phyloP scores from a whole-genome alignment of 768 basidiomycete species.

The Phanerodontia chrysosporium region DNA sequence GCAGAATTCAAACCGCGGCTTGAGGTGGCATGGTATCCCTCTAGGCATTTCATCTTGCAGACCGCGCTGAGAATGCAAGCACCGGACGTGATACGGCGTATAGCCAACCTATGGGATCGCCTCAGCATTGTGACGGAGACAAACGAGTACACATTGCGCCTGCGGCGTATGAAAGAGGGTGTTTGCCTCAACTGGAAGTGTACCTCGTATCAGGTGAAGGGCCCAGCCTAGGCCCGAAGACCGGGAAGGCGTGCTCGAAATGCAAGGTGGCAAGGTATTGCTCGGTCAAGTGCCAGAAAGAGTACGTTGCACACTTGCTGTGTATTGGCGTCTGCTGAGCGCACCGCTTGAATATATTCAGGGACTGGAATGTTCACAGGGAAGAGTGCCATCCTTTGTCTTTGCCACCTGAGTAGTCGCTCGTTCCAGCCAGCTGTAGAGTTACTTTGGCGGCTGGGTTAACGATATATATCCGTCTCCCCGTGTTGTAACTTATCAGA shows the following conservation, averaged over 20 bases:
- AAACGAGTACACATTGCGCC: not conserved
- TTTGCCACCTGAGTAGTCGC: not conserved
- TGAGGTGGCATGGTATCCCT: not conserved
- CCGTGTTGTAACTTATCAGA: not conserved
- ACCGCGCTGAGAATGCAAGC: not conserved
- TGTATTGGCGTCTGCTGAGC: not conserved
- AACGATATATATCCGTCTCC: no score
- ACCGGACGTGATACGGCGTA: not conserved
- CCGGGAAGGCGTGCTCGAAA: not conserved
- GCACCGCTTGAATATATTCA: not conserved
- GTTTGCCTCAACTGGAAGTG: not conserved
- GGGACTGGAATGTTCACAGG: not conserved
- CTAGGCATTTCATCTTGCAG: not conserved
- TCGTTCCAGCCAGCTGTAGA: no score
- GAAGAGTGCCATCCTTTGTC: not conserved
- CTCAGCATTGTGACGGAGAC: not conserved
- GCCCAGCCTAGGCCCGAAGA: not conserved
- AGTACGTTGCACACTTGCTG: not conserved
- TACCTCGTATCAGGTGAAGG: not conserved
- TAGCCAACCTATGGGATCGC: not conserved
- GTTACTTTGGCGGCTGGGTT: no score
- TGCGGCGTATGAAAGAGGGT: not conserved
- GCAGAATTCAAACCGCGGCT: not conserved
- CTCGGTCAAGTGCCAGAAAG: not conserved
- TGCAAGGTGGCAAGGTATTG: not conserved